Evolutionary conservation across 768 basidiomycete genomes (phyloP), one percentile per base, ranked within the genome.

Genomic region (Psilocybe subaeruginosa): DNA sequence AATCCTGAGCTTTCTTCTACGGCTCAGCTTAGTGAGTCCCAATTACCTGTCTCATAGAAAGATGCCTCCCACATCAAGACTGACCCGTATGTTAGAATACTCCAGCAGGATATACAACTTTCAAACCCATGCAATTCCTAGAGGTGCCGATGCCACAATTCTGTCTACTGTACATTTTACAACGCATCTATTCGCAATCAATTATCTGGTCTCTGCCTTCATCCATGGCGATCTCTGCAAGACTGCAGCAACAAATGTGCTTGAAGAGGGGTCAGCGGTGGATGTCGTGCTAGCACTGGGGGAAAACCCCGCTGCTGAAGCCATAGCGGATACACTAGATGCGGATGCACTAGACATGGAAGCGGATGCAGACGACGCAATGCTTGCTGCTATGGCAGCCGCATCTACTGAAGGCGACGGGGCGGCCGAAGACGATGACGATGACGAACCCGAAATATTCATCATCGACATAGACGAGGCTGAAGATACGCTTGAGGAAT

Each of bases 341-440:
- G 48, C 27, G 12, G 61, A 63, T 41, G 55, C 39, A 29, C 16
- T 35, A n/a, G 58, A 30, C 39, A 66, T 73, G 9, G 65, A 68
- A 0, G 78, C 68, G 4, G 72, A 55, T 19, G 75, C 68, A 0
- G 69, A 63, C 39, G 70, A 72, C 12, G 76, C 68, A 35, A 79
- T 76, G 31, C 72, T 64, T 3, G 80, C 70, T 39, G 77, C 73
- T n/a, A 71, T 59, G 23, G 76, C 55, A 16, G 77, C 68, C 2
- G 76, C 69, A 41, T 74, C 72, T 30, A 74, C 53, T 11, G 63
- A 61, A 2, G 60, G 55, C 16, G 63, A 54, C 16, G 66, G 51
- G 14, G 52, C 16, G 23, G 49, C 23, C 29, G 56, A 56, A 16
- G 53, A 29, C 31, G 63, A 19, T 1, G 33, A 19, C 7, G 54